Conservation (phyloP, 305 asterid species). For the Solanum hybrid region DNA sequence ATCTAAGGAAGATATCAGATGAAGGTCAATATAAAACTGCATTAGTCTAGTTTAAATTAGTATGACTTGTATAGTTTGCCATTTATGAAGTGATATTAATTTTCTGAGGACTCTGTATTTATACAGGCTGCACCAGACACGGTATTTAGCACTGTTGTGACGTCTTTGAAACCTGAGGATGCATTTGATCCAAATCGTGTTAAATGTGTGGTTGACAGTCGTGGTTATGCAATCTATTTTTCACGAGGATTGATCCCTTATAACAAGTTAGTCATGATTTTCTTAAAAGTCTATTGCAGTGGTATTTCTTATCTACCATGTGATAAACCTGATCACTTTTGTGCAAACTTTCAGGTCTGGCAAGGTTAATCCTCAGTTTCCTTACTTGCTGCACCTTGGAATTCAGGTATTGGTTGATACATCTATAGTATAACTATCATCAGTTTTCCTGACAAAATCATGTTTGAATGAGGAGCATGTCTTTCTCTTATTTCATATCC, state of each 20-base stretch:
- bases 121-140: conserved; percentile 85
- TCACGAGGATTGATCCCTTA: conserved; percentile 70
- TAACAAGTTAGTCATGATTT: conserved; percentile 47
- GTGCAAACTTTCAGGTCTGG: conserved; percentile 48
- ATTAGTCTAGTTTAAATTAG: not conserved
- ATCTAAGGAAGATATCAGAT: not conserved
- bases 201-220: conserved; percentile 65
- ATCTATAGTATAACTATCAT: not conserved
- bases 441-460: not conserved
- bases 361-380: conserved; percentile 60
- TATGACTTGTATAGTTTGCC: not conserved
- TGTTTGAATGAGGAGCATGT: not conserved
- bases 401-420: conserved; percentile 51
- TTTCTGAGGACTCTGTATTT: not conserved
- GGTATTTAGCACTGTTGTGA: conserved; percentile 83
- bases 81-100: not conserved
- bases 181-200: conserved; percentile 83
- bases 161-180: conserved; percentile 76
- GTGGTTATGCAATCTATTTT: conserved; percentile 77
- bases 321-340: not conserved
- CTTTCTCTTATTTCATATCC: conserved; percentile 7
- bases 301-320: not conserved
- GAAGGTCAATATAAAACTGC: not conserved
- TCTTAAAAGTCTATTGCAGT: not conserved
- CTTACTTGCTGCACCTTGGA: conserved; percentile 89